phyloP scores from a whole-genome alignment of 177 flowering plant genomes.

The Vitis hybrid region DNA sequence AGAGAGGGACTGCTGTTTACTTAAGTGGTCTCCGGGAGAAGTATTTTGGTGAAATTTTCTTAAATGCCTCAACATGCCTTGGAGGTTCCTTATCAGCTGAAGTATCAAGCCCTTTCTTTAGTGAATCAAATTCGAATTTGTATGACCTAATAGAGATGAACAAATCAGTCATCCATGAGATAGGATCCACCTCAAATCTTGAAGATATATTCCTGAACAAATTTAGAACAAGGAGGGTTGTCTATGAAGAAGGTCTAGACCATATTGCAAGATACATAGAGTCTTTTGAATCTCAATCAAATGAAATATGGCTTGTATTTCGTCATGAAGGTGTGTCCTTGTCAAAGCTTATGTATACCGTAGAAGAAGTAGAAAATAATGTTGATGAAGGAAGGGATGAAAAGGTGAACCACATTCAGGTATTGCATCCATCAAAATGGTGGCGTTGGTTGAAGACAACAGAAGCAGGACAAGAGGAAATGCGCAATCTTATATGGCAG shows the following conservation, averaged over 20 bases:
- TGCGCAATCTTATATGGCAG: constrained; percentile 84
- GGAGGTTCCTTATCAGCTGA: constrained; percentile 31
- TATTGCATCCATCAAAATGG: constrained; percentile 89
- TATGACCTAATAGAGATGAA: constrained; percentile 17
- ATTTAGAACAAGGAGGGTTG: constrained; percentile 12
- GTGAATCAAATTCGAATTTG: constrained; percentile 17
- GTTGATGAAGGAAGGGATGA: constrained; percentile 38
- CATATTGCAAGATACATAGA: constrained; percentile 97
- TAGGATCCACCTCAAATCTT: constrained; percentile 21
- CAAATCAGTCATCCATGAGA: constrained; percentile 26
- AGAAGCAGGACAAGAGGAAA: constrained; percentile 80
- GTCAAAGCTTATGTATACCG: constrained; percentile 84
- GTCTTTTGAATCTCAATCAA: constrained; percentile 82
- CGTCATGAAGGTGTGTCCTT: constrained; percentile 85
- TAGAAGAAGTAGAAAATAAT: constrained; percentile 43
- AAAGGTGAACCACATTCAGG: constrained; percentile 40
- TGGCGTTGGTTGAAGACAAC: constrained; percentile 98
- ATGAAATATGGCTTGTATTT: constrained; percentile 98
- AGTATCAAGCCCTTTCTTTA: constrained; percentile 14
- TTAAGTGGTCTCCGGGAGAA: constrained; percentile 95
- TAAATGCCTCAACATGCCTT: constrained; percentile 67
- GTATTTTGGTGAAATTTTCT: constrained; percentile 88
- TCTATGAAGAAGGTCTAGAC: constrained; percentile 76
- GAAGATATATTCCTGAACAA: constrained; percentile 19
- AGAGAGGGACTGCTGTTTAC: constrained; percentile 75